Evolutionary conservation across 73 alveolate genomes (phyloP).

Genomic region (Durusdinium trenchii): DNA sequence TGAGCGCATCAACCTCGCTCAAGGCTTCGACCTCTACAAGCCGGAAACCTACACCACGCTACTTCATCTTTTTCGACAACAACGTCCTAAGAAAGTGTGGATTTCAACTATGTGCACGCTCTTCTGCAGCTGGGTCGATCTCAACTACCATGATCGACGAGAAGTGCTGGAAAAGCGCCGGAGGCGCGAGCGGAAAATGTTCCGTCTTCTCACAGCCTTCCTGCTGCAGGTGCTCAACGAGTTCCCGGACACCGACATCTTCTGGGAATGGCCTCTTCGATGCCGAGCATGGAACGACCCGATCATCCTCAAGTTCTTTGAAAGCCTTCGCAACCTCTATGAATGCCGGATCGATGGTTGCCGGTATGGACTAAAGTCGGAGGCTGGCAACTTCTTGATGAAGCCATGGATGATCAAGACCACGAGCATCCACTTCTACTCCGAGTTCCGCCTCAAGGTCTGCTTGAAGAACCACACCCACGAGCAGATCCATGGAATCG

Average conservation of each 20-base stretch:
- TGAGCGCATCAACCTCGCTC: background rate
- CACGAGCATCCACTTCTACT: background rate
- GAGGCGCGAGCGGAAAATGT: background rate
- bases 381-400: background rate
- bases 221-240: background rate
- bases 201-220: background rate
- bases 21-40: constrained; percentile 50
- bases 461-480: background rate
- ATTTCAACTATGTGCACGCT: background rate
- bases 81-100: background rate
- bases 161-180: background rate
- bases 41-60: background rate
- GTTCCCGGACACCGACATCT: background rate
- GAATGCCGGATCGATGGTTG: background rate
- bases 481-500: background rate
- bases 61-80: background rate
- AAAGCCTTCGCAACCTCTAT: background rate
- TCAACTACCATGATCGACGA: background rate
- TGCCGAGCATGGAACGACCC: constrained; percentile 19
- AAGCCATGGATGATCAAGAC: background rate
- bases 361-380: background rate
- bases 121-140: constrained; percentile 6
- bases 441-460: background rate
- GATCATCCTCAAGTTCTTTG: background rate
- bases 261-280: constrained; percentile 29